Percentiles rank a stretch among this genome's conserved stretches.
These are phyloP conservation scores for Leptoxyphium fumago DNA, from an alignment of 2,329 filamentous ascomycete genomes.

Conservation along the genomic window DNA sequence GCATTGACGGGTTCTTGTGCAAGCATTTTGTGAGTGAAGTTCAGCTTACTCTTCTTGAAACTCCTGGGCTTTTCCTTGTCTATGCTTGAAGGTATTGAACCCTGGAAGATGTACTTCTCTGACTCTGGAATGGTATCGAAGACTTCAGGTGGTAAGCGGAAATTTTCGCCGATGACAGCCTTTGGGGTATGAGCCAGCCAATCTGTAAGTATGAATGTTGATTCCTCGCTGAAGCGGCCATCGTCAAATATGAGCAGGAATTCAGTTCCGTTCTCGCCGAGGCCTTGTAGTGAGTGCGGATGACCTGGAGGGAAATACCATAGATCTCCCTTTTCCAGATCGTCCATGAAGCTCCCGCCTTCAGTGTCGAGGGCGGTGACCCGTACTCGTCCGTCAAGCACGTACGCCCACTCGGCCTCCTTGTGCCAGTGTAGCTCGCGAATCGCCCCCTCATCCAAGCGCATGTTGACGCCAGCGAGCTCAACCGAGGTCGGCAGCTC, in stretches of 20 bases:
- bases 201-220: conserved; percentile 59
- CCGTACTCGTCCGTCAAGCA: conserved; percentile 46
- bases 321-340: conserved; percentile 59
- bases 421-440: conserved; percentile 73
- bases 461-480: conserved; percentile 66
- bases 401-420: conserved; percentile 64
- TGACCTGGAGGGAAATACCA: conserved; percentile 73
- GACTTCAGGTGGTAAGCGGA: conserved; percentile 54
- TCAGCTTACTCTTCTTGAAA: conserved; percentile 51
- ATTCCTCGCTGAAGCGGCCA: conserved; percentile 46
- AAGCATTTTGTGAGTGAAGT: conserved; percentile 59
- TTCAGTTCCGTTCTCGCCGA: conserved; percentile 50
- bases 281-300: conserved; percentile 61
- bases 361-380: conserved; percentile 62
- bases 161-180: conserved; percentile 59
- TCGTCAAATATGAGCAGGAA: conserved; percentile 50
- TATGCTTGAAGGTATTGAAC: conserved; percentile 45
- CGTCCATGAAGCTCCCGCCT: conserved; percentile 63
- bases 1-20: conserved; percentile 52
- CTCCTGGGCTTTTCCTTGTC: conserved; percentile 48
- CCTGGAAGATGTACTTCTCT: conserved; percentile 67
- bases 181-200: conserved; percentile 58
- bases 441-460: conserved; percentile 56
- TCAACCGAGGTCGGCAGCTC: conserved; percentile 53
- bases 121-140: conserved; percentile 52